Conservation (phyloP, 768 basidiomycete genomes). For the Megacollybia marginata region DNA sequence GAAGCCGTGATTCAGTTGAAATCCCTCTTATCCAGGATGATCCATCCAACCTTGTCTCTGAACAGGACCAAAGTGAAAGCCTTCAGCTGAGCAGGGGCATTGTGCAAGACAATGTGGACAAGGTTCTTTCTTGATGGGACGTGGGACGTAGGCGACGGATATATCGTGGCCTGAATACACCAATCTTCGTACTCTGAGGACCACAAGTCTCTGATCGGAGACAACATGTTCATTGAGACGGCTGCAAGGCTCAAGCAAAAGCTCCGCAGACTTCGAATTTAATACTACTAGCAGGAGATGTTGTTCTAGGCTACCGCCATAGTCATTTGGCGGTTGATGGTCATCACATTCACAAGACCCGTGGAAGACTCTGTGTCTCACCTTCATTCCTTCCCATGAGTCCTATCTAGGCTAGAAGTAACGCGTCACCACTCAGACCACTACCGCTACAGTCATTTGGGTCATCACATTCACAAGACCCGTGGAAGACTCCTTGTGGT, state of each 20-base stretch:
- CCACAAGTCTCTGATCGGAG: background rate
- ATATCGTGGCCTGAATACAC: background rate
- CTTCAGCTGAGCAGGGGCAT: background rate
- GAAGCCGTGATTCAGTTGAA: background rate
- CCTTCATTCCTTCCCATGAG: constrained; percentile 5
- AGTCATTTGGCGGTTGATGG: no score
- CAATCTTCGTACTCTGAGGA: background rate
- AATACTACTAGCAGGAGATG: no score
- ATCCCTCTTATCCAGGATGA: background rate
- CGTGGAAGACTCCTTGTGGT: no score
- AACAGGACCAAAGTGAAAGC: background rate
- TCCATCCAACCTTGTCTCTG: background rate
- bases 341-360: no score
- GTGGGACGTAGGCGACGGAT: background rate
- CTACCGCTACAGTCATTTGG: no score
- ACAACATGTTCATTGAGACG: background rate
- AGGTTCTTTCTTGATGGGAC: background rate
- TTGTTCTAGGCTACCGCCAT: no score
- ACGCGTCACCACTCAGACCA: no score
- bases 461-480: no score
- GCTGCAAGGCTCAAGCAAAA: no score
- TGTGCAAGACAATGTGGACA: background rate
- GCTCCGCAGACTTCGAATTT: no score
- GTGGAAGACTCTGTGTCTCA: background rate
- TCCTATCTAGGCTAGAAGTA: constrained; percentile 13